A percentile compares a stretch with the other conserved stretches of the same genome.
Conservation (phyloP, 352 stramenopile species). For the Phytophthora pisi region DNA sequence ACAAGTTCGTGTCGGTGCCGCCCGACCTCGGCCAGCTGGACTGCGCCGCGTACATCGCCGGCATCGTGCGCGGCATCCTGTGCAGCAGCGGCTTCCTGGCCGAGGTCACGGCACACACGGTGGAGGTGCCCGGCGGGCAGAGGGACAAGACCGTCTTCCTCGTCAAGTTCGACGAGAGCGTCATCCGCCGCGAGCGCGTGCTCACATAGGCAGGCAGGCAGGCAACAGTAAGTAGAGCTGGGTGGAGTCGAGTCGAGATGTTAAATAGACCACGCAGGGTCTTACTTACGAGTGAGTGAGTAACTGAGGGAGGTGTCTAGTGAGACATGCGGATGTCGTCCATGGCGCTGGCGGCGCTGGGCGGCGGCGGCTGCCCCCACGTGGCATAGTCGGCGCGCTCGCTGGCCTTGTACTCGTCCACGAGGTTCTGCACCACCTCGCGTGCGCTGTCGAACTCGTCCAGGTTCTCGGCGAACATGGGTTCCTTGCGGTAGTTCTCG, state of each 20-base stretch:
- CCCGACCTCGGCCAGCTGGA: constrained; percentile 95
- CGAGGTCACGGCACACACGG: constrained; percentile 76
- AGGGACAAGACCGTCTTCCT: constrained; percentile 88
- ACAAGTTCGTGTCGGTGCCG: constrained; percentile 97
- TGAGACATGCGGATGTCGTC: constrained; percentile 61
- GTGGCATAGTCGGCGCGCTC: constrained; percentile 81
- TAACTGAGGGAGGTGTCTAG: constrained; percentile 8
- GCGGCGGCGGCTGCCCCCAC: constrained; percentile 52
- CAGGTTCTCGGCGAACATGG: constrained; percentile 95
- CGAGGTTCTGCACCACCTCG: constrained; percentile 85
- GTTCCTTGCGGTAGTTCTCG: constrained; percentile 98
- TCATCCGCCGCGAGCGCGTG: constrained; percentile 78
- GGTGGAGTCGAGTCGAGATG: no score
- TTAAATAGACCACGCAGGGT: constrained; percentile 48
- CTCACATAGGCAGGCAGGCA: constrained; percentile 46
- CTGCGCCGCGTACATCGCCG: constrained; percentile 96
- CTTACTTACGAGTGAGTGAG: constrained; percentile 18
- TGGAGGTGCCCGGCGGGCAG: constrained; percentile 65
- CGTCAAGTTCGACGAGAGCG: constrained; percentile 85
- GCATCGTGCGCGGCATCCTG: constrained; percentile 92
- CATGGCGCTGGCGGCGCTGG: constrained; percentile 21
- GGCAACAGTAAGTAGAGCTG: neutral
- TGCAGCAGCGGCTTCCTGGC: constrained; percentile 85
- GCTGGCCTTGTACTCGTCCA: constrained; percentile 88
- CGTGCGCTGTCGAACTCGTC: constrained; percentile 87